Base-by-base conservation (phyloP, 1,139 yeast genomes). In the Blastobotrys petasosporus region DNA sequence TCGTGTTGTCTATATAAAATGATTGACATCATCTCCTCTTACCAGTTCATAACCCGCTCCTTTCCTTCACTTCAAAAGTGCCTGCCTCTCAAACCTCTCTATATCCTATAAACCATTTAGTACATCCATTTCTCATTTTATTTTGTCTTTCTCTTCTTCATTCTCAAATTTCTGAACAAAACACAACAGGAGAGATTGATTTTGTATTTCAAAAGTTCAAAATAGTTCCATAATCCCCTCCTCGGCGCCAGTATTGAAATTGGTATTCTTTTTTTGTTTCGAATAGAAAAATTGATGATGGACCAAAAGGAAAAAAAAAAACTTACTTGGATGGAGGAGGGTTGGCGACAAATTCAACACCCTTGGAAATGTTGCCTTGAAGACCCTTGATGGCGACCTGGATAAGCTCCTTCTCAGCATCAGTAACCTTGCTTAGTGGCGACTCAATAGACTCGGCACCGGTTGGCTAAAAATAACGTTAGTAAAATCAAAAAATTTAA, bases 361-460 rank as follows among this genome's bases (percentile, higher is more conserved):
- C 94, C 77, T 84, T 84, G 55, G 72, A 75, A 55, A 77, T 77
- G 68, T 76, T 77, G 63, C 74, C 75, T 65, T 69, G 68, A 68
- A 90, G 80, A 56, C 94, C 94, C 55, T 81, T 92, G 69, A 85
- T 80, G 53, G 96, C 94, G 57, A 79, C 80, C 48, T 72, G 72
- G 66, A 90, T 75, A 73, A 90, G 77, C 63, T 79, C 81, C 61
- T 64, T 56, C 59, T 68, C 73, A 49, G 59, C 57, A 35, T 58
- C 64, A 39, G 59, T 51, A 48, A 60, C 54, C 47, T 55, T 53
- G 45, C 58, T 46, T 39, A 68, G 52, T 13, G 74, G 72, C 55
- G 65, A 62, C 65, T 76, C 79, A 53, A 79, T 70, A 67, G 80
- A 80, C 61, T 77, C 78, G 56, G 87, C 85, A 73, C 97, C 97